Conservation (phyloP, 345 rosid genomes). For the Syzygium oleosum region DNA sequence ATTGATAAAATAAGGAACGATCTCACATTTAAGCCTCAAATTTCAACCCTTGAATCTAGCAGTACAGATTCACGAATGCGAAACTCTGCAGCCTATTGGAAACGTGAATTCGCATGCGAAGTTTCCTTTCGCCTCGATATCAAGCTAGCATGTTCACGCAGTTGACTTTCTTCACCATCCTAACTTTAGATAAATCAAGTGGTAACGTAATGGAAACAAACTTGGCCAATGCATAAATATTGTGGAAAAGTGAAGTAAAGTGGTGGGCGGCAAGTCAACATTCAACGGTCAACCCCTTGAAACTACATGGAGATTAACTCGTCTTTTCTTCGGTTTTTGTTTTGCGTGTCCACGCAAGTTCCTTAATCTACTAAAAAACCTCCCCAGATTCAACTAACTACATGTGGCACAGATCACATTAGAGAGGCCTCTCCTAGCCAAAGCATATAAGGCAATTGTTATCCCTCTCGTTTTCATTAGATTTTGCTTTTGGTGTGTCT, state of each 20-base stretch:
- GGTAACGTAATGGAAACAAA: neutral
- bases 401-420: neutral
- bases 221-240: neutral
- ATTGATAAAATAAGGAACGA: neutral
- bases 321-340: neutral
- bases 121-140: neutral
- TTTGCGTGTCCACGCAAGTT: neutral
- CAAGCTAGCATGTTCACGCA: neutral
- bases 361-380: neutral
- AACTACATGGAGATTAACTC: neutral
- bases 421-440: neutral
- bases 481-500: neutral
- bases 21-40: neutral
- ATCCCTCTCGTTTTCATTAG: neutral
- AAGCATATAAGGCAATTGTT: neutral
- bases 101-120: neutral
- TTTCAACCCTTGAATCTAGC: neutral
- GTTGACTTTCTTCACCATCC: neutral
- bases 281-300: slow-evolving; percentile 17
- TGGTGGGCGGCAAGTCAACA: slow-evolving; percentile 8
- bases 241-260: neutral
- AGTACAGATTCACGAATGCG: neutral
- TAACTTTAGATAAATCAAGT: neutral
- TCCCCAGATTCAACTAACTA: neutral
- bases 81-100: neutral